phyloP scores from a whole-genome alignment of 345 rosid species.

The Populus deltoides region DNA sequence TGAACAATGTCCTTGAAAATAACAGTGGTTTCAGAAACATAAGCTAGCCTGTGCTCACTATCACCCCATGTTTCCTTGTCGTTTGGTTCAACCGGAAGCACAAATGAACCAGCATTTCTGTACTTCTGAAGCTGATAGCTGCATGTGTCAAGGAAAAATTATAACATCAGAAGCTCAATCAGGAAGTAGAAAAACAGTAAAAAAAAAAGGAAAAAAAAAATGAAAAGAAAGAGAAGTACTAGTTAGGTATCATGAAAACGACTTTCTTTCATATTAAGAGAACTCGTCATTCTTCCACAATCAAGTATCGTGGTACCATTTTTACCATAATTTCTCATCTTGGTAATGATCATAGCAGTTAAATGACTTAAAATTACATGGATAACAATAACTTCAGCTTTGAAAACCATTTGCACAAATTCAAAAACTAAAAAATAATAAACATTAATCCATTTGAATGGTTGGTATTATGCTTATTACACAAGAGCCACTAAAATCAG shows the following conservation, averaged over 20 bases:
- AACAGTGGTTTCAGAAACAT: constrained; percentile 91
- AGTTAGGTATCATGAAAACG: background rate
- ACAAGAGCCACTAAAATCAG: background rate
- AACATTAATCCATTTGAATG: background rate
- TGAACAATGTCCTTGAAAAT: constrained; percentile 92
- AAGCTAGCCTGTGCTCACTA: constrained; percentile 94
- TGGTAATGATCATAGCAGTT: background rate
- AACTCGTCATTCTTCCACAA: background rate
- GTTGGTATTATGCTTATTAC: background rate
- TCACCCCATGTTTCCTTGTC: constrained; percentile 98
- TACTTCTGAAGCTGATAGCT: constrained; percentile 98
- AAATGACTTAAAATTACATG: background rate
- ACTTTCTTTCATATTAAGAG: background rate
- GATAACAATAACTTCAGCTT: background rate
- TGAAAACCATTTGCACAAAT: background rate
- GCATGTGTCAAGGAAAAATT: constrained; percentile 21
- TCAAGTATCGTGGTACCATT: background rate
- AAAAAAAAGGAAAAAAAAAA: background rate
- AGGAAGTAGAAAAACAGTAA: background rate
- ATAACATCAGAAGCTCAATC: constrained; percentile 14
- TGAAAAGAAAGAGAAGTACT: background rate
- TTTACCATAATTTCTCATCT: background rate
- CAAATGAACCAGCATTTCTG: constrained; percentile 84
- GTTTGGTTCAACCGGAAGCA: constrained; percentile 81
- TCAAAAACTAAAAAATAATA: background rate